These are phyloP conservation scores for Colletotrichum trifolii DNA, from an alignment of 2,329 filamentous ascomycete genomes.

Conservation along the genomic window DNA sequence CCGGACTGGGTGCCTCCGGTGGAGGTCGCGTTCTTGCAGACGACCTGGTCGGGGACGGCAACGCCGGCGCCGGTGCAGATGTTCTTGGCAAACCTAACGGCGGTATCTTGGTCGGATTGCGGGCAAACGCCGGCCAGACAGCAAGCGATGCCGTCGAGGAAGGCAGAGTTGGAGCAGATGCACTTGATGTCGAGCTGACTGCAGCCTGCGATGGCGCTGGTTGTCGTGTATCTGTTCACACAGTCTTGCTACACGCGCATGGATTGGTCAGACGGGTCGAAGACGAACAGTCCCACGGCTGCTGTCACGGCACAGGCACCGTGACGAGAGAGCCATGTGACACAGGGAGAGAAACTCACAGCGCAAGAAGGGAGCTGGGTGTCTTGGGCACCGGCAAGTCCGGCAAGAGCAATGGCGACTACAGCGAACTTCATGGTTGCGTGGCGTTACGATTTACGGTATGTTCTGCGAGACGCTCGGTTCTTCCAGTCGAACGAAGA, in stretches of 20 bases:
- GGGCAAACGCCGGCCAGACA: conserved; percentile 51
- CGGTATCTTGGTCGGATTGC: conserved; percentile 44
- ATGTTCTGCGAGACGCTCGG: conserved; percentile 29
- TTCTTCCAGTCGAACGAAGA: background rate
- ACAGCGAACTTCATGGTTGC: conserved; percentile 50
- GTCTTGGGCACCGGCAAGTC: conserved; percentile 48
- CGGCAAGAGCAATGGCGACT: conserved; percentile 43
- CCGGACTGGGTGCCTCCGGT: conserved; percentile 12
- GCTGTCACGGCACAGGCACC: conserved; percentile 2
- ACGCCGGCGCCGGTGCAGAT: conserved; percentile 52
- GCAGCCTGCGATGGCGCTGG: conserved; percentile 51
- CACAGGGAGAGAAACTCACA: conserved; percentile 44
- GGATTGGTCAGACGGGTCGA: conserved; percentile 38
- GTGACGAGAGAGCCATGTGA: background rate
- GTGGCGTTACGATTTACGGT: conserved; percentile 6
- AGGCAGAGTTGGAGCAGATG: conserved; percentile 54
- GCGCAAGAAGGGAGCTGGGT: conserved; percentile 50
- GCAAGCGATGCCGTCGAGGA: conserved; percentile 55
- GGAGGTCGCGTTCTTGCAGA: conserved; percentile 43
- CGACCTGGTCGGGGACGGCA: conserved; percentile 48
- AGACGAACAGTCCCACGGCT: background rate
- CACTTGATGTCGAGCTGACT: conserved; percentile 51
- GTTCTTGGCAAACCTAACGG: conserved; percentile 50
- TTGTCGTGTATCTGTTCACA: conserved; percentile 47
- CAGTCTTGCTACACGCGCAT: conserved; percentile 41